Percentiles rank a stretch among this genome's conserved stretches.
These are phyloP conservation scores for Xylaria sp. DNA, from an alignment of 2,329 filamentous ascomycete genomes.

Conservation along the genomic window DNA sequence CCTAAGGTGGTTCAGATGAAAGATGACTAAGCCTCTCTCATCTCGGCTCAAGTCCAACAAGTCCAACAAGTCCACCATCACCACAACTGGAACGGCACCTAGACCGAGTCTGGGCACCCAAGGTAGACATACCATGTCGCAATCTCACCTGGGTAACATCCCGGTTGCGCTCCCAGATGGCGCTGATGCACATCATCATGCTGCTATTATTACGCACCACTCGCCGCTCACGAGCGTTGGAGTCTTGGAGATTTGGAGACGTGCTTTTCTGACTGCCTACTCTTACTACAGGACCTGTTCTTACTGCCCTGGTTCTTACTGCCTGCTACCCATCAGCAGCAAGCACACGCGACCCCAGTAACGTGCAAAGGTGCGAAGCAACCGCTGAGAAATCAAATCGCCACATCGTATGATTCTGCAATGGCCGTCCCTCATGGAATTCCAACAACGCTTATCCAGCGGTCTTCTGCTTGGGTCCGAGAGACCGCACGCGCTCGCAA, in stretches of 20 bases:
- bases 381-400: background rate
- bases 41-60: too few species aligned
- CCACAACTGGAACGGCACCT: too few species aligned
- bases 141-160: background rate
- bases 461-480: background rate
- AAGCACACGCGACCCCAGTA: background rate
- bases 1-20: too few species aligned
- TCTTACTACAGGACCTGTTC: too few species aligned
- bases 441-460: background rate
- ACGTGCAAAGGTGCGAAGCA: background rate
- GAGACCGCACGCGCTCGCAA: background rate
- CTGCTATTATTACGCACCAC: slow-evolving; percentile 12
- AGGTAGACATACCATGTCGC: too few species aligned
- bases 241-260: too few species aligned
- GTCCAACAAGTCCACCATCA: too few species aligned
- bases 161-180: background rate
- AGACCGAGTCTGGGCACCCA: too few species aligned
- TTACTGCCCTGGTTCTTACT: background rate
- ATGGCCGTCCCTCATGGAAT: background rate
- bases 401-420: slow-evolving; percentile 13
- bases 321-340: background rate
- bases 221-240: background rate
- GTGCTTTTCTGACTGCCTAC: background rate
- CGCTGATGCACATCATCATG: slow-evolving; percentile 7
- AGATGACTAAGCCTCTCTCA: too few species aligned